Conservation (phyloP, 2,329 filamentous ascomycete genomes). For the Penicillium sp. region DNA sequence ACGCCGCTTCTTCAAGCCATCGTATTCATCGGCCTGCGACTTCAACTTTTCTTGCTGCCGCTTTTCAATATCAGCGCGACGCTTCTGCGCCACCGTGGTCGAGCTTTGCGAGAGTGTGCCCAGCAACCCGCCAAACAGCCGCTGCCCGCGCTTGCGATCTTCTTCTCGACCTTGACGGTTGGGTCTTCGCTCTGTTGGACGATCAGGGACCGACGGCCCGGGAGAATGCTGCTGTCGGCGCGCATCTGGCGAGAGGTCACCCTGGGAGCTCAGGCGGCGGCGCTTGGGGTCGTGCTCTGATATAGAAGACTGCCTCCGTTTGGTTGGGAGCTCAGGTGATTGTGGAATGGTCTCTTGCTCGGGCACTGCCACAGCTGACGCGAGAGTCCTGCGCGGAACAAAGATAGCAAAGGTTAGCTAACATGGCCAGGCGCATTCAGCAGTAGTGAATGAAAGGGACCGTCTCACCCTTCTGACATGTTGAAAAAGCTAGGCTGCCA, state of each 20-base stretch:
- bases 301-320: slow-evolving; percentile 51
- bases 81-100: slow-evolving; percentile 57
- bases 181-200: slow-evolving; percentile 14
- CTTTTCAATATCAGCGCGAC: slow-evolving; percentile 73
- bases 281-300: slow-evolving; percentile 50
- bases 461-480: slow-evolving; percentile 24
- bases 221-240: slow-evolving; percentile 22
- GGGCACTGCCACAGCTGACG: slow-evolving; percentile 51
- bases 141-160: slow-evolving; percentile 76
- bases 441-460: not conserved
- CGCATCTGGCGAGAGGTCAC: slow-evolving; percentile 18
- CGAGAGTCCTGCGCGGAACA: slow-evolving; percentile 33
- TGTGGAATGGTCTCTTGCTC: slow-evolving; percentile 30
- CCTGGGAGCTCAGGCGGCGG: slow-evolving; percentile 42
- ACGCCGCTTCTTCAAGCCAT: slow-evolving; percentile 60
- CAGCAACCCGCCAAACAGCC: slow-evolving; percentile 77
- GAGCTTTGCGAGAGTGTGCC: slow-evolving; percentile 70
- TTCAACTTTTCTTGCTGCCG: slow-evolving; percentile 75
- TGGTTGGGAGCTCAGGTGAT: slow-evolving; percentile 35
- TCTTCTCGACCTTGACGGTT: slow-evolving; percentile 49
- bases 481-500: not conserved
- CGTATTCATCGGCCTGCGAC: slow-evolving; percentile 65
- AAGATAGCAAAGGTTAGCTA: slow-evolving; percentile 2
- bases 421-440: slow-evolving; percentile 1
- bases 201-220: slow-evolving; percentile 13